These are phyloP conservation scores for Taiozyma sp. DNA, from an alignment of 1,139 yeast species.

Conservation along the genomic window DNA sequence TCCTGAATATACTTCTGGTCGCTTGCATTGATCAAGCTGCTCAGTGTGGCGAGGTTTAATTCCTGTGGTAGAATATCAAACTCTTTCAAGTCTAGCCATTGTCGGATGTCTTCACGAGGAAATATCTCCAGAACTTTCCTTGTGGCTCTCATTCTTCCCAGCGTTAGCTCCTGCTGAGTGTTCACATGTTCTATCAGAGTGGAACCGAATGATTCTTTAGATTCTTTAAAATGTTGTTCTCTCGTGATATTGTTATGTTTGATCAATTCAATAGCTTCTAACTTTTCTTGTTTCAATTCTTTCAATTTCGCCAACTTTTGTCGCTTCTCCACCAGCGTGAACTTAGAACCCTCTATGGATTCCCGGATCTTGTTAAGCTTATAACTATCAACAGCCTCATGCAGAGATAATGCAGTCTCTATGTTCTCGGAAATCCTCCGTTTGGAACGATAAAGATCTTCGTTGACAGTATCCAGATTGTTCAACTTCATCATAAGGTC, in stretches of 20 bases:
- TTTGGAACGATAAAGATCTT: conserved; percentile 32
- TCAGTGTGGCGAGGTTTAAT: conserved; percentile 13
- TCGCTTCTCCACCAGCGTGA: neutral
- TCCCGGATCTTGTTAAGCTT: conserved; percentile 6
- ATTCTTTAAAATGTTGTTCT: neutral
- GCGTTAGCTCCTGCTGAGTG: conserved; percentile 19
- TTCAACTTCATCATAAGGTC: conserved; percentile 43
- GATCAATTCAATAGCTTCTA: conserved; percentile 6
- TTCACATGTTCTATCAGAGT: conserved; percentile 11
- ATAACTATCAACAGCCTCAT: conserved; percentile 2
- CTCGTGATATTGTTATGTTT: neutral
- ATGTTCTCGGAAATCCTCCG: conserved; percentile 9
- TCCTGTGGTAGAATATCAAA: conserved; percentile 18
- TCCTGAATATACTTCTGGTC: conserved; percentile 28
- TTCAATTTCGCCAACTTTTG: conserved; percentile 11
- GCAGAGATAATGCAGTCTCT: neutral
- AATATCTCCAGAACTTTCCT: conserved; percentile 12
- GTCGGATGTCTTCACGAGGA: conserved; percentile 16
- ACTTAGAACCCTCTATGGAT: conserved; percentile 5
- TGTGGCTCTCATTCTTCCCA: conserved; percentile 15
- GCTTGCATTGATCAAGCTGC: conserved; percentile 16
- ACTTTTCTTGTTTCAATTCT: conserved; percentile 5
- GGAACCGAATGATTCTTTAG: conserved; percentile 12
- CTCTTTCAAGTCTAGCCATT: conserved; percentile 15
- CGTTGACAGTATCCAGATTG: conserved; percentile 37